Evolutionary conservation across 768 basidiomycete species (phyloP).

Genomic region (Termitomyces heimii): DNA sequence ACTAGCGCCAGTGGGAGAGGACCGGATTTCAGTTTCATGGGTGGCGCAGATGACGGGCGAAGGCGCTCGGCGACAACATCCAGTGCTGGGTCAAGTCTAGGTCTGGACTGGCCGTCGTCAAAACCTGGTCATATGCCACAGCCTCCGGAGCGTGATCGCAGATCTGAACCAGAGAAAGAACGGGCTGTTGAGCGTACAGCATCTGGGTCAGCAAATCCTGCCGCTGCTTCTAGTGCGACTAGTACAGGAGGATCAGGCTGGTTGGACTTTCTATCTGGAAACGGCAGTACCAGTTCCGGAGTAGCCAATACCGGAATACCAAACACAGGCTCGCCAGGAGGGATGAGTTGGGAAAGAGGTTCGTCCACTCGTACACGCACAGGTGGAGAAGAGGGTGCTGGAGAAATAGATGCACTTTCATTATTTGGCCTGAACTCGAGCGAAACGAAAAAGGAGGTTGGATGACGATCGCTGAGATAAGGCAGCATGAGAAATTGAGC

Average conservation of each 20-base stretch:
- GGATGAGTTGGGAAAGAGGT: slow-evolving; percentile 7
- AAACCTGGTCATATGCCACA: not conserved
- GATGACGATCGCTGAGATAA: not conserved
- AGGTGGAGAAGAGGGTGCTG: not conserved
- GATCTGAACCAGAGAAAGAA: not conserved
- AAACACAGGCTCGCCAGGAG: not conserved
- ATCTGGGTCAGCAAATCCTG: not conserved
- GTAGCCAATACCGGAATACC: not conserved
- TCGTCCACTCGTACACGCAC: not conserved
- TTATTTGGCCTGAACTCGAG: slow-evolving; percentile 4
- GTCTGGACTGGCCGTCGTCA: slow-evolving; percentile 5
- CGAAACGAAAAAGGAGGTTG: slow-evolving; percentile 6
- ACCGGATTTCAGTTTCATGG: not conserved
- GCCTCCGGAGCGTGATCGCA: slow-evolving; percentile 1
- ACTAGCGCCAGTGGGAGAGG: not conserved
- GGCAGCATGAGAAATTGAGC: not conserved
- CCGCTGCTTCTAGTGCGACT: not conserved
- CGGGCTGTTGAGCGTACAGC: not conserved
- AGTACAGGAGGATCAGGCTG: slow-evolving; percentile 2
- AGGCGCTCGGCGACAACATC: slow-evolving; percentile 1
- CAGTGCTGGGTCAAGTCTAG: not conserved
- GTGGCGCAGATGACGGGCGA: not conserved
- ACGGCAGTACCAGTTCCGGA: not conserved
- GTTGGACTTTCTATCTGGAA: slow-evolving; percentile 10
- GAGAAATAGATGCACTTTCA: slow-evolving; percentile 1